phyloP scores from a whole-genome alignment of 176 grass and related monocot species.

The Saccharum spontaneum region DNA sequence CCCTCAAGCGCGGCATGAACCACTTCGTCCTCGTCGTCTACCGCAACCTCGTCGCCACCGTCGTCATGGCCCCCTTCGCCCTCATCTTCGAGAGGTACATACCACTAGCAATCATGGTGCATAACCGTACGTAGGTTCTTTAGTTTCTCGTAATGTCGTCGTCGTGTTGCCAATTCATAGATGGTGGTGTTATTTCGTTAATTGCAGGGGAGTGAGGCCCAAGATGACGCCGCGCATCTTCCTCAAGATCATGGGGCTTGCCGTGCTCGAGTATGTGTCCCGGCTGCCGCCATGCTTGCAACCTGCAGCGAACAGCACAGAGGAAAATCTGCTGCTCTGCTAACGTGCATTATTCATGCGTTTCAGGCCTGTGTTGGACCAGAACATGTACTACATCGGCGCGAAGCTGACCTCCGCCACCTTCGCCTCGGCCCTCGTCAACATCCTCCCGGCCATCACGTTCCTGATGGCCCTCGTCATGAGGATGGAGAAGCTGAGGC shows the following conservation, averaged over 20 bases:
- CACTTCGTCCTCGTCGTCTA: conserved; percentile 88
- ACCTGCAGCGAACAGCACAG: not conserved
- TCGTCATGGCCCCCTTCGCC: conserved; percentile 68
- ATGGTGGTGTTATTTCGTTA: no score
- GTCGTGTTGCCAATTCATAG: no score
- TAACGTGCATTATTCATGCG: not conserved
- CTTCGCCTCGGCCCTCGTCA: conserved; percentile 63
- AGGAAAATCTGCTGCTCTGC: not conserved
- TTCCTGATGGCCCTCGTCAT: conserved; percentile 62
- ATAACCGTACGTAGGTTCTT: no score
- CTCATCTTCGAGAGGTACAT: conserved; percentile 57
- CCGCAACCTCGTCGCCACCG: conserved; percentile 59
- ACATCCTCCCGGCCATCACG: conserved; percentile 88
- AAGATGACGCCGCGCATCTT: conserved; percentile 66
- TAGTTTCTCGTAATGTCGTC: no score
- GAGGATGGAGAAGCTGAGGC: conserved; percentile 63
- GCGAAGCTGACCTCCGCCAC: conserved; percentile 73
- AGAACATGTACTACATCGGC: conserved; percentile 81
- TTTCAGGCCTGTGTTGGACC: conserved; percentile 78
- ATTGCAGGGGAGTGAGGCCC: conserved; percentile 41
- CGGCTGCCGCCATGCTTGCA: not conserved
- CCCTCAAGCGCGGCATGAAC: conserved; percentile 69
- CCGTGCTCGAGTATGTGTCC: conserved; percentile 59
- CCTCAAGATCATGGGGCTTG: conserved; percentile 61
- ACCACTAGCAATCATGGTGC: no score